Evolutionary conservation across 2,329 filamentous ascomycete species (phyloP).

Genomic region (Exophiala bonariae): DNA sequence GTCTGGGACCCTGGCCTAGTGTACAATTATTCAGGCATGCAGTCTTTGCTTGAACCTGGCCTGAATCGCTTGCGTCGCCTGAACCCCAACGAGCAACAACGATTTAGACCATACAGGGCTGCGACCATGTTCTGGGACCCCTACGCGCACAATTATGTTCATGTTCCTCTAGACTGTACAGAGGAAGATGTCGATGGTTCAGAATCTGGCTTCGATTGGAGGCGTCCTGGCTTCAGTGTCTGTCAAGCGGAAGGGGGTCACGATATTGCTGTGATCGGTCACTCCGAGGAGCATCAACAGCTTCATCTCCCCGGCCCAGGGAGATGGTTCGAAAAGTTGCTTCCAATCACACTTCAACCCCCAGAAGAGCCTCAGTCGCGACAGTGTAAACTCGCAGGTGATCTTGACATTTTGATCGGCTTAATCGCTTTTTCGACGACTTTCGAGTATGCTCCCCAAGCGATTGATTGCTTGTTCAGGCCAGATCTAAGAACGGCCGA

Average conservation of each 20-base stretch:
- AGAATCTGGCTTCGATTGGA: conserved; percentile 1
- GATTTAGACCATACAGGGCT: neutral
- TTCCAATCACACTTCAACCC: conserved; percentile 6
- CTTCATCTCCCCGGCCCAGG: conserved; percentile 11
- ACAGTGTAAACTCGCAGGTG: conserved; percentile 15
- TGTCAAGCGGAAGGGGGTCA: neutral
- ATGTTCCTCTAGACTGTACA: conserved; percentile 11
- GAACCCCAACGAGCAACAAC: neutral
- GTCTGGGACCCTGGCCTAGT: conserved; percentile 6
- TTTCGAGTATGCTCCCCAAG: neutral
- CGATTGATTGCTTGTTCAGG: conserved; percentile 11
- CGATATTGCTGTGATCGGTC: conserved; percentile 8
- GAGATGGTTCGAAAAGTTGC: conserved; percentile 15
- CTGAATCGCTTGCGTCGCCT: neutral
- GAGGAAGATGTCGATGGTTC: neutral
- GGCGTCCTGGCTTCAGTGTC: conserved; percentile 9
- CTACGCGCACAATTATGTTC: conserved; percentile 13
- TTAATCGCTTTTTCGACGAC: conserved; percentile 8
- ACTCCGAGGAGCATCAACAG: neutral
- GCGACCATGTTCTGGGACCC: conserved; percentile 17
- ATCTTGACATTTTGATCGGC: conserved; percentile 16
- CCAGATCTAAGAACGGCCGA: conserved; percentile 1
- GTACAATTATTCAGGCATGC: neutral
- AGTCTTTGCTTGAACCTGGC: too few relatives aligned
- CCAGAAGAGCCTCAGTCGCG: neutral